These are phyloP conservation scores for Aspergillus luchuensis DNA, from an alignment of 2,329 filamentous ascomycete species.

Conservation along the genomic window DNA sequence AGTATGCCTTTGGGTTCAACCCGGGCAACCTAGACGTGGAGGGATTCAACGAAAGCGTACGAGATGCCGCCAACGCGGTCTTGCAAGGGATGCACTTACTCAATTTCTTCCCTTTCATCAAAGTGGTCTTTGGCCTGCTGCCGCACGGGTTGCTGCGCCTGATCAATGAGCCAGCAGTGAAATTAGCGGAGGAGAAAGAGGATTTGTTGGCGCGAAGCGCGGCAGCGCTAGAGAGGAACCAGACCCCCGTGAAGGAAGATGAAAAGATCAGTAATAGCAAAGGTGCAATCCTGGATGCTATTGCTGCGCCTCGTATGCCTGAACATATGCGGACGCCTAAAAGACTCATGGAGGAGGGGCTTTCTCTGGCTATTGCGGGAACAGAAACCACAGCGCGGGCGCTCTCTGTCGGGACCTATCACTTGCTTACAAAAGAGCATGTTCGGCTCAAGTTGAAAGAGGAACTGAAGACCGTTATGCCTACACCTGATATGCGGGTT, in stretches of 20 bases:
- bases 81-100: slow-evolving; percentile 20
- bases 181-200: slow-evolving; percentile 20
- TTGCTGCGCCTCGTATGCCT: slow-evolving; percentile 21
- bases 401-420: slow-evolving; percentile 10
- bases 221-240: slow-evolving; percentile 7
- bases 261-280: neutral
- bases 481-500: neutral
- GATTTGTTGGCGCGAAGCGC: slow-evolving; percentile 14
- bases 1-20: slow-evolving; percentile 39
- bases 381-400: slow-evolving; percentile 28
- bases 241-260: neutral
- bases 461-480: slow-evolving; percentile 8
- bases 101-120: slow-evolving; percentile 28
- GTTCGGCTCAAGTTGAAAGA: slow-evolving; percentile 19
- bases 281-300: slow-evolving; percentile 19
- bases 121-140: slow-evolving; percentile 20
- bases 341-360: slow-evolving; percentile 30
- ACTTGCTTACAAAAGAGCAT: slow-evolving; percentile 27
- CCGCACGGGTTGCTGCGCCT: slow-evolving; percentile 17
- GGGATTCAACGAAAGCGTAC: slow-evolving; percentile 24
- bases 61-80: slow-evolving; percentile 24
- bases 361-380: slow-evolving; percentile 4
- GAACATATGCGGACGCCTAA: slow-evolving; percentile 21
- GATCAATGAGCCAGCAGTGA: slow-evolving; percentile 17
- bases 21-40: slow-evolving; percentile 36